Evolutionary conservation across 352 stramenopile genomes (phyloP), one percentile per base, ranked within the genome.

Genomic region (Phytophthora parvispora): DNA sequence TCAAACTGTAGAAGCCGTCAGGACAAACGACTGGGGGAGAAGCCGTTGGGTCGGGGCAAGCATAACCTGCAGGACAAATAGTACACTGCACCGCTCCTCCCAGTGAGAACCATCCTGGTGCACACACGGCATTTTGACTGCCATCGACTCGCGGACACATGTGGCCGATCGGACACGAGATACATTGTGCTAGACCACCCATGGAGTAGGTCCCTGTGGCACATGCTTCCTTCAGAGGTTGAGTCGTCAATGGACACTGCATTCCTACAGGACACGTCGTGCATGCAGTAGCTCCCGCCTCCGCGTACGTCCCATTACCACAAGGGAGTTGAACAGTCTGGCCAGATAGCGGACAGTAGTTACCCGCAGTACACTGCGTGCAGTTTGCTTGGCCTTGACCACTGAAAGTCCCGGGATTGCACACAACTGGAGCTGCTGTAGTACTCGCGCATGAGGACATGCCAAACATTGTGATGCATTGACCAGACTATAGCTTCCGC

Each of bases 1-100:
- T 67, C 0, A 74, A 72, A 48, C 84, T 96, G 58, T 91, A 97
- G 2, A 64, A 86, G 7, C 91, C 92, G 28, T 79, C 48, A 8
- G 54, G 16, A 32, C 90, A 97, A 29, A 71, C 49, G 10, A 84
- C 34, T 0, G 77, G 77, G 2, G 56, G 52, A 10, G 68, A 73
- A 12, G 54, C 77, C 27, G 65, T 62, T 12, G 81, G 68, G 50
- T 84, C 76, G 5, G 83, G 75, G 38, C 84, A 95, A 15, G 74
- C 75, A 29, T 66, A 91, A 12, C 81, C 83, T 29, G 78, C 77
- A 6, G 92, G 84, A 38, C 91, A 97, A 2, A 54, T 74, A 1
- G 83, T 91, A 40, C 93, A 98, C 42, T 75, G 58, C 13, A 80
- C 72, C 22, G 82, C 60, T 20, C 54, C 63, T 25, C 69, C 81